A percentile compares a stretch with the other conserved stretches of the same genome.
Evolutionary conservation across 2,329 filamentous ascomycete species (phyloP).

Genomic region (Aspergillus arachidicola): DNA sequence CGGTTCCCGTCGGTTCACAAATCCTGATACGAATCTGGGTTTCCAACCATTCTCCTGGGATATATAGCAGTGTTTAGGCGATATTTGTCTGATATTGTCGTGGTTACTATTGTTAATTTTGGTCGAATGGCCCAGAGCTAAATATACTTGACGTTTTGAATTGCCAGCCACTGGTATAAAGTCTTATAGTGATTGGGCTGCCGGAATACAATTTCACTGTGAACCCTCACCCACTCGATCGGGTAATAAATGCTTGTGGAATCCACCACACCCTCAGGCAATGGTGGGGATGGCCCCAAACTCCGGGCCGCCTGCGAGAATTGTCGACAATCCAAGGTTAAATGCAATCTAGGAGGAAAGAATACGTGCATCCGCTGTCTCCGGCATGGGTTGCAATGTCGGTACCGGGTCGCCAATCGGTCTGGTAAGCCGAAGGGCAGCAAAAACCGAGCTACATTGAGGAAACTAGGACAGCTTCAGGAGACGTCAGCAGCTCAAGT

Average conservation of each 20-base stretch:
- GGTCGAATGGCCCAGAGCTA: background rate
- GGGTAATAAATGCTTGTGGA: constrained; percentile 32
- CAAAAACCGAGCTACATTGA: constrained; percentile 41
- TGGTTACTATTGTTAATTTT: background rate
- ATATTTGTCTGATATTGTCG: constrained; percentile 4
- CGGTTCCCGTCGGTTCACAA: constrained; percentile 34
- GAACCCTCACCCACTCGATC: background rate
- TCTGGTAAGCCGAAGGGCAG: constrained; percentile 45
- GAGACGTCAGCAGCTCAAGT: constrained; percentile 27
- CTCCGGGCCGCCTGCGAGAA: constrained; percentile 43
- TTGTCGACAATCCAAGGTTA: constrained; percentile 44
- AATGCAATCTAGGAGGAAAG: constrained; percentile 41
- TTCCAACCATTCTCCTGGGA: constrained; percentile 18
- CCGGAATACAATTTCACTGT: background rate
- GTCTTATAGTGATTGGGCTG: background rate
- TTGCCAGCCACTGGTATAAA: background rate
- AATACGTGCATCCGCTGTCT: constrained; percentile 41
- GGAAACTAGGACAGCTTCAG: constrained; percentile 39
- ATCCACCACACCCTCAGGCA: constrained; percentile 21
- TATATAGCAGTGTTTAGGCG: constrained; percentile 18
- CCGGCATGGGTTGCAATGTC: constrained; percentile 40
- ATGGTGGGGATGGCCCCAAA: constrained; percentile 34
- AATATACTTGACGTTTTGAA: background rate
- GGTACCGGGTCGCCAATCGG: constrained; percentile 42
- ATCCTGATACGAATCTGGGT: constrained; percentile 32